A percentile compares a stretch with the other conserved stretches of the same genome.
phyloP scores from a whole-genome alignment of 2,329 filamentous ascomycete genomes.

The Lasiodiplodia gonubiensis region DNA sequence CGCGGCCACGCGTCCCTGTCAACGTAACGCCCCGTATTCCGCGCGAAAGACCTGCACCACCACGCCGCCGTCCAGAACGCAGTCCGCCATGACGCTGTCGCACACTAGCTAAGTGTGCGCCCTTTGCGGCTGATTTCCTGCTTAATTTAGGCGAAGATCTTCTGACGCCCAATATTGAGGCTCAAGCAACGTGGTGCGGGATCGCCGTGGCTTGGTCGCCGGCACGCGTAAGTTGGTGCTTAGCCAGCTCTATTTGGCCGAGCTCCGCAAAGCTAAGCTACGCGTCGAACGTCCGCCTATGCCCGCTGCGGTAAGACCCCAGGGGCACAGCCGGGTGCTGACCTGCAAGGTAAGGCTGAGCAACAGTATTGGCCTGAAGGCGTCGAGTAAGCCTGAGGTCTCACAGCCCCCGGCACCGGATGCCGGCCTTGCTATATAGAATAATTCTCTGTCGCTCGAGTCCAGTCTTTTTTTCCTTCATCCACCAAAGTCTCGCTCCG shows the following conservation, averaged over 20 bases:
- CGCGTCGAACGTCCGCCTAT: background rate
- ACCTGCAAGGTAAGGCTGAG: slow-evolving; percentile 12
- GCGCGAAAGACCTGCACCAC: background rate
- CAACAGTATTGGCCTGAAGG: slow-evolving; percentile 4
- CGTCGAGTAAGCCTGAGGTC: slow-evolving; percentile 1
- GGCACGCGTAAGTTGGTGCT: slow-evolving; percentile 6
- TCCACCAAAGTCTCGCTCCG: background rate
- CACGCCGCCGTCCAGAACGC: too few relatives aligned
- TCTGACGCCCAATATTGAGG: background rate
- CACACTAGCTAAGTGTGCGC: background rate
- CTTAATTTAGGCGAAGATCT: slow-evolving; percentile 4
- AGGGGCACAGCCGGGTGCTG: slow-evolving; percentile 1
- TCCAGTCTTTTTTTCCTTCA: background rate
- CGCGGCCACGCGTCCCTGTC: slow-evolving; percentile 17
- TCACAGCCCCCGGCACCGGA: background rate
- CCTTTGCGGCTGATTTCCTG: background rate
- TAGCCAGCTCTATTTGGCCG: background rate
- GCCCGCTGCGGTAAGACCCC: slow-evolving; percentile 2
- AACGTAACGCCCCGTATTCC: slow-evolving; percentile 16
- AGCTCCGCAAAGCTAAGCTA: background rate
- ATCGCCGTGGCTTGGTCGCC: slow-evolving; percentile 1
- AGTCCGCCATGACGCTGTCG: background rate
- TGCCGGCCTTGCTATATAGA: slow-evolving; percentile 9
- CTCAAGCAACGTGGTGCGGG: background rate
- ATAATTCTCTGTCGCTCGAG: background rate